These are phyloP conservation scores for Cyclostephanos tholiformis DNA, from an alignment of 108 stramenopile genomes.

Conservation along the genomic window DNA sequence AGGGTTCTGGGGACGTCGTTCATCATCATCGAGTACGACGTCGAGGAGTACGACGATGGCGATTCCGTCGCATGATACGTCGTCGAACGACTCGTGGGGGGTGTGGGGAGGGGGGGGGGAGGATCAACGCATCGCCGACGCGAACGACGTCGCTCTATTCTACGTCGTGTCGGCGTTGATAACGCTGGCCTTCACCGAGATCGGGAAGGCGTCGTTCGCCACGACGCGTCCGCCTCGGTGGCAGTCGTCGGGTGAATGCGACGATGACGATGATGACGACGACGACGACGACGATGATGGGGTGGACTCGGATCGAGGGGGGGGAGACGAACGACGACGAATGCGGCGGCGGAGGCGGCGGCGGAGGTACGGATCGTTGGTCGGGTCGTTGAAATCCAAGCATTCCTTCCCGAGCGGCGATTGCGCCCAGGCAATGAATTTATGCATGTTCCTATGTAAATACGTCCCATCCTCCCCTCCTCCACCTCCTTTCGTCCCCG, in stretches of 20 bases:
- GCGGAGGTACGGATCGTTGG: conserved; percentile 41
- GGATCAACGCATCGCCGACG: conserved; percentile 1
- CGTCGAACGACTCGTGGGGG: background rate
- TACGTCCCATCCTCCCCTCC: too few relatives aligned
- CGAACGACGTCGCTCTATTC: conserved; percentile 29
- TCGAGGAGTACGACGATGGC: too few relatives aligned
- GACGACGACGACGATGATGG: too few relatives aligned
- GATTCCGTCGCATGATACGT: too few relatives aligned
- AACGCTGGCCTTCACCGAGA: conserved; percentile 45
- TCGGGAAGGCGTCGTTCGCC: conserved; percentile 52
- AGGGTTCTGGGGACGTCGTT: too few relatives aligned
- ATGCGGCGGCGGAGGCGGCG: too few relatives aligned
- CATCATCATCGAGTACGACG: too few relatives aligned
- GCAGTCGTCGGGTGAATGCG: too few relatives aligned
- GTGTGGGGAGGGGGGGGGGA: conserved; percentile 11
- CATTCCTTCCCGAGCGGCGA: conserved; percentile 55
- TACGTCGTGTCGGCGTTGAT: conserved; percentile 46
- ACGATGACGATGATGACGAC: too few relatives aligned
- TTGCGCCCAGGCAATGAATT: conserved; percentile 52
- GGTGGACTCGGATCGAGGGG: background rate
- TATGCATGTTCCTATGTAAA: conserved; percentile 37
- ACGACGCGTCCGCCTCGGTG: conserved; percentile 42
- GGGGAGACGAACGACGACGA: too few relatives aligned
- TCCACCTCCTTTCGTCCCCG: background rate
- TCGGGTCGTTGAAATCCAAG: conserved; percentile 53